Evolutionary conservation across 805 yeast species (phyloP).

Genomic region (Candida nitratophila): DNA sequence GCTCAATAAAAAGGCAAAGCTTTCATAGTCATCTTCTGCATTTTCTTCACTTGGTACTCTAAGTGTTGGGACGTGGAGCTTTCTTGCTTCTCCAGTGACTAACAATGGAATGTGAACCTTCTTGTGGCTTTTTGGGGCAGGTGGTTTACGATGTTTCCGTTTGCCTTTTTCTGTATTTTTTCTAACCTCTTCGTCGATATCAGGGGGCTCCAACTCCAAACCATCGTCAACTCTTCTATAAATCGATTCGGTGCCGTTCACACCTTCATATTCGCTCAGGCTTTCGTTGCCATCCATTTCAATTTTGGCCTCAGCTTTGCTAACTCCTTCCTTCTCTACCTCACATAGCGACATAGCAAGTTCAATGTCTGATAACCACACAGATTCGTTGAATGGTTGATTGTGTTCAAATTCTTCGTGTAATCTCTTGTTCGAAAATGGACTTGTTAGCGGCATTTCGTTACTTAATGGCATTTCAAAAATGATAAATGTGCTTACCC

Average conservation of each 20-base stretch:
- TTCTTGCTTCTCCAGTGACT: not conserved
- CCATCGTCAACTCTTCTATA: conserved; percentile 13
- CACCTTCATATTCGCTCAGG: conserved; percentile 1
- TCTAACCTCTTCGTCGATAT: not conserved
- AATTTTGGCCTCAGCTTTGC: no score
- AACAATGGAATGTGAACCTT: conserved; percentile 7
- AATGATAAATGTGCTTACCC: no score
- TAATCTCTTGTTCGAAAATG: not conserved
- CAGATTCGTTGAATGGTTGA: not conserved
- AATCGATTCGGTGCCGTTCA: conserved; percentile 8
- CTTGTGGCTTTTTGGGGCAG: not conserved
- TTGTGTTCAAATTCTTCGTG: not conserved
- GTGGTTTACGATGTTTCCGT: not conserved
- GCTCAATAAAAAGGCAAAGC: not conserved
- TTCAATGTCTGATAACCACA: not conserved
- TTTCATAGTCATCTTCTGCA: conserved; percentile 1
- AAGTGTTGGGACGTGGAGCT: not conserved
- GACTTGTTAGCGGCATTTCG: not conserved
- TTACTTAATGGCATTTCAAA: no score
- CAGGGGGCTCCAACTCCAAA: conserved; percentile 5
- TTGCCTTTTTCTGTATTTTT: no score
- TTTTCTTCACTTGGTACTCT: not conserved
- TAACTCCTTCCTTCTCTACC: no score
- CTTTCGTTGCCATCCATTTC: not conserved
- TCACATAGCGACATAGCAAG: not conserved